Percentiles rank a stretch among this genome's conserved stretches.
Conservation (phyloP, 495 filamentous ascomycete genomes). For the Neurospora africana region DNA sequence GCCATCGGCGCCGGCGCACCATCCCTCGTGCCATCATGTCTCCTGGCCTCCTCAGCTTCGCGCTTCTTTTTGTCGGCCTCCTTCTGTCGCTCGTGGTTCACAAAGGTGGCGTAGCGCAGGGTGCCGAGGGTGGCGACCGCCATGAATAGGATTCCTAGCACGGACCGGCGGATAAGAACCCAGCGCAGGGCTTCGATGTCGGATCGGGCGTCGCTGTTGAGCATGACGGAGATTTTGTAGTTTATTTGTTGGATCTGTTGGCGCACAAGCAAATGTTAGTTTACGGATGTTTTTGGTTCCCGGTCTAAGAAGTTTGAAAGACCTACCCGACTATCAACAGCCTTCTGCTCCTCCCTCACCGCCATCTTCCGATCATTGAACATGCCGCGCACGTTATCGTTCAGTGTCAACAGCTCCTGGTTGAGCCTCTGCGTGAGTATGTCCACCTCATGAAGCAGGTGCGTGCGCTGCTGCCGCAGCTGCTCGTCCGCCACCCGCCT, state of each 20-base stretch:
- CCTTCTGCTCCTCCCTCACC: slow-evolving; percentile 73
- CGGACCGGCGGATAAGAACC: slow-evolving; percentile 79
- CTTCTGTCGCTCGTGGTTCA: slow-evolving; percentile 30
- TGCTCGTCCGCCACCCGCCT: slow-evolving; percentile 53
- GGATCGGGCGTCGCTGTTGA: slow-evolving; percentile 78
- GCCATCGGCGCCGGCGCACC: slow-evolving; percentile 27
- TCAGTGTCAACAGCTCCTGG: slow-evolving; percentile 67
- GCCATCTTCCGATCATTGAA: slow-evolving; percentile 95
- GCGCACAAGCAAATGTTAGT: not conserved
- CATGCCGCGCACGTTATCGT: slow-evolving; percentile 87
- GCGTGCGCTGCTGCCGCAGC: slow-evolving; percentile 66
- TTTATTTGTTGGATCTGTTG: slow-evolving; percentile 77
- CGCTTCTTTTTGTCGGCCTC: slow-evolving; percentile 25
- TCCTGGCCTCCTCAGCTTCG: slow-evolving; percentile 23
- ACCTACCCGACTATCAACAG: slow-evolving; percentile 60
- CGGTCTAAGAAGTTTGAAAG: not conserved
- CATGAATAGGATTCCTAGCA: slow-evolving; percentile 63
- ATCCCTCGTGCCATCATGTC: slow-evolving; percentile 28
- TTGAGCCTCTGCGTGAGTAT: slow-evolving; percentile 71
- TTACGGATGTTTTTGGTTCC: not conserved
- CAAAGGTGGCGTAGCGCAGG: slow-evolving; percentile 38
- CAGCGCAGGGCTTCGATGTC: slow-evolving; percentile 87
- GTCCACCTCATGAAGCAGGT: slow-evolving; percentile 89
- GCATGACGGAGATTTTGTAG: slow-evolving; percentile 79
- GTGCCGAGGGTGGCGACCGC: slow-evolving; percentile 36